Evolutionary conservation across 768 basidiomycete species (phyloP).

Genomic region (Amanita jacksonii): DNA sequence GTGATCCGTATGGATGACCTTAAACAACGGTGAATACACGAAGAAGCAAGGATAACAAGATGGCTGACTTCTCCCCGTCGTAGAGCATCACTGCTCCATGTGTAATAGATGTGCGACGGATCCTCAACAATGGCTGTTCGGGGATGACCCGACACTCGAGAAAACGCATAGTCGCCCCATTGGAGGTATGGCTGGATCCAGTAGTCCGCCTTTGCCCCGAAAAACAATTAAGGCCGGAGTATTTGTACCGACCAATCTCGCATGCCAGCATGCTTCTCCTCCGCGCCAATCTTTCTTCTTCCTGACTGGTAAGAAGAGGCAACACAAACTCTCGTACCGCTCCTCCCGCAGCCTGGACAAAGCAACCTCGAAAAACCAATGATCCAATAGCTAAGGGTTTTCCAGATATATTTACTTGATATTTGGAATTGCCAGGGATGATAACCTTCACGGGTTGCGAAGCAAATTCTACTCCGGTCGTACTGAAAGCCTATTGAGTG

Average conservation of each 20-base stretch:
- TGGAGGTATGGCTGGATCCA: constrained; percentile 16
- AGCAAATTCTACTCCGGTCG: constrained; percentile 70
- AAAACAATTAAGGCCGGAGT: constrained; percentile 61
- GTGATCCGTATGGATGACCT: constrained; percentile 82
- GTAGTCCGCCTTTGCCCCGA: constrained; percentile 46
- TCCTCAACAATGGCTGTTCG: constrained; percentile 79
- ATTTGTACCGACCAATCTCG: constrained; percentile 66
- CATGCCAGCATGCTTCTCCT: constrained; percentile 51
- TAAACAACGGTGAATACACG: neutral
- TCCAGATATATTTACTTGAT: constrained; percentile 63
- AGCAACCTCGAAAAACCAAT: constrained; percentile 69
- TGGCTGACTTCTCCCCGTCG: constrained; percentile 73
- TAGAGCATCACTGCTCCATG: constrained; percentile 95
- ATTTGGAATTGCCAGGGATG: constrained; percentile 67
- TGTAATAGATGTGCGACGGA: constrained; percentile 81
- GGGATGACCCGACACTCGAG: constrained; percentile 79
- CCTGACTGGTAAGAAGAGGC: constrained; percentile 62
- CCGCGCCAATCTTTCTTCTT: constrained; percentile 50
- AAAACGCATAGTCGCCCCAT: constrained; percentile 29
- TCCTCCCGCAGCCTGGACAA: constrained; percentile 69
- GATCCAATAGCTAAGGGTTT: constrained; percentile 55
- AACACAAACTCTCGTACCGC: constrained; percentile 61
- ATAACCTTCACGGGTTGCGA: constrained; percentile 51
- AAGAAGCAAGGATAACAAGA: constrained; percentile 16
- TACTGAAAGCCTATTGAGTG: constrained; percentile 35